Conservation (phyloP, 164 flowering plant genomes). For the Umbellularia californica region DNA sequence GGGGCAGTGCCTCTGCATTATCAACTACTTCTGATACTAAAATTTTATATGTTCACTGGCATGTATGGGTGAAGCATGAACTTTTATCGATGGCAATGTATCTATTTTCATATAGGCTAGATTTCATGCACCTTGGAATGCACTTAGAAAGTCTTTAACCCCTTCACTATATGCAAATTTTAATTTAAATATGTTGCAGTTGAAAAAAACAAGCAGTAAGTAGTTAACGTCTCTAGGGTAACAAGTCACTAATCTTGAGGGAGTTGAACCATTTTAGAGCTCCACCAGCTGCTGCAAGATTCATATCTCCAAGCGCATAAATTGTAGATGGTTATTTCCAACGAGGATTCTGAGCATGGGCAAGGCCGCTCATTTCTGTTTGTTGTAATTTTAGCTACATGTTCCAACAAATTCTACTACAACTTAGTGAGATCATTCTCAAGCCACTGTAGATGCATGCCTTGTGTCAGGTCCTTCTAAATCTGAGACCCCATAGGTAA, state of each 20-base stretch:
- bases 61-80: neutral
- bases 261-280: neutral
- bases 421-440: neutral
- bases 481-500: neutral
- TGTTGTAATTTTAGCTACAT: neutral
- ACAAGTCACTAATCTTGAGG: neutral
- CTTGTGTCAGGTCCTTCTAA: neutral
- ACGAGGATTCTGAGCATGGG: neutral
- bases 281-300: neutral
- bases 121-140: too few species aligned
- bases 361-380: neutral
- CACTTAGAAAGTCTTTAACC: too few species aligned
- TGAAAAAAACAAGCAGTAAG: neutral
- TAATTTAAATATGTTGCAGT: too few species aligned
- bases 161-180: too few species aligned
- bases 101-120: too few species aligned
- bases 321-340: too few species aligned
- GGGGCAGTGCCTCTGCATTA: neutral
- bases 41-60: neutral
- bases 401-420: neutral
- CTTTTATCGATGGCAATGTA: neutral
- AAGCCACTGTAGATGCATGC: neutral
- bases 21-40: neutral
- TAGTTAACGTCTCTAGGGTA: neutral
- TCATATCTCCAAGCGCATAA: neutral